These are phyloP conservation scores for Suillus placidus DNA, from an alignment of 768 basidiomycete genomes.

Conservation along the genomic window DNA sequence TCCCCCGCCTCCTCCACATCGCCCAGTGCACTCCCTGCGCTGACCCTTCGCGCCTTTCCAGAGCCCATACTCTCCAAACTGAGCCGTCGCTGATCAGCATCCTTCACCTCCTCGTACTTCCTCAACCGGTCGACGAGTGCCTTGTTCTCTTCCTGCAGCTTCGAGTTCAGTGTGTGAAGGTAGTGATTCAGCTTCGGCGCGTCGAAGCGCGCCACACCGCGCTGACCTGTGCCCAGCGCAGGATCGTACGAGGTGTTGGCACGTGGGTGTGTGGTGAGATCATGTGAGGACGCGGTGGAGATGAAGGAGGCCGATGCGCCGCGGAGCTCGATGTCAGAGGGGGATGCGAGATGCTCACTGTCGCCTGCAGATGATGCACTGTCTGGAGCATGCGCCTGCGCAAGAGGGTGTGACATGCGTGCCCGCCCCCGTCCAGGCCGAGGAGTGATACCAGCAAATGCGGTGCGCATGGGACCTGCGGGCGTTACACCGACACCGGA, in stretches of 20 bases:
- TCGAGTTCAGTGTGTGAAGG: constrained; percentile 80
- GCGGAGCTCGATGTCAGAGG: constrained; percentile 46
- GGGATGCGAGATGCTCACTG: constrained; percentile 29
- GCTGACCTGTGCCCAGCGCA: constrained; percentile 70
- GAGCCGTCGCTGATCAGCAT: constrained; percentile 29
- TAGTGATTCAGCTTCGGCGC: constrained; percentile 85
- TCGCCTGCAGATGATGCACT: constrained; percentile 38
- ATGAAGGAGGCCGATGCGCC: constrained; percentile 69
- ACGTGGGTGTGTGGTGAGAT: constrained; percentile 75
- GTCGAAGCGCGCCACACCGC: constrained; percentile 77
- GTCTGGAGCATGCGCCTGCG: constrained; percentile 51
- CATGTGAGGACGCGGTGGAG: constrained; percentile 86
- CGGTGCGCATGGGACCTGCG: constrained; percentile 44
- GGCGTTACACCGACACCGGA: constrained; percentile 35
- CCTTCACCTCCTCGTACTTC: constrained; percentile 51
- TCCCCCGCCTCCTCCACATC: constrained; percentile 61
- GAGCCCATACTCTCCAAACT: constrained; percentile 28
- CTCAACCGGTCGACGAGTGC: constrained; percentile 56
- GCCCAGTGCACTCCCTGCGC: constrained; percentile 54
- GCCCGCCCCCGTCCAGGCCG: constrained; percentile 48
- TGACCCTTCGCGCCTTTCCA: constrained; percentile 48
- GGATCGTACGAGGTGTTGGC: constrained; percentile 91
- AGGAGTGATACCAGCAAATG: constrained; percentile 69
- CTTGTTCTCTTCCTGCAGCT: constrained; percentile 86
- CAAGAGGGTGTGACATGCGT: constrained; percentile 66